Conservation (phyloP, 768 basidiomycete species). For the Boletellus ananas region DNA sequence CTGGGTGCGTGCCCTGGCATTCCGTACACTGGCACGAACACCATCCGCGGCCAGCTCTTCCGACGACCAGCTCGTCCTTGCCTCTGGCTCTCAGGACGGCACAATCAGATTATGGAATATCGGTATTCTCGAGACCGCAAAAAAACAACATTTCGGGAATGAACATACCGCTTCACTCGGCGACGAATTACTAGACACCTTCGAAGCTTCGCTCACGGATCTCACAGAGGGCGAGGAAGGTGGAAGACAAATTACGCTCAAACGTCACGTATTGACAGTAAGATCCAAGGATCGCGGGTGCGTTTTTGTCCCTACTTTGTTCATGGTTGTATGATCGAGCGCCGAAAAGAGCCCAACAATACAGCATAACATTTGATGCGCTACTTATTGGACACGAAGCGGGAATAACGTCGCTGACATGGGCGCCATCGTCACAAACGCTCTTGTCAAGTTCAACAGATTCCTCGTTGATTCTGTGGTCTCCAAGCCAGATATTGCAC, state of each 20-base stretch:
- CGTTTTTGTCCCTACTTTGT: constrained; percentile 21
- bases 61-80: constrained; percentile 59
- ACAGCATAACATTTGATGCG: constrained; percentile 87
- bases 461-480: constrained; percentile 94
- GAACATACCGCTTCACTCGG: constrained; percentile 35
- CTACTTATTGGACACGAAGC: constrained; percentile 96
- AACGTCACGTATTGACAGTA: constrained; percentile 73
- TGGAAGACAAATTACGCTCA: constrained; percentile 83
- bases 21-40: constrained; percentile 43
- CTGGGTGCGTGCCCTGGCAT: constrained; percentile 84
- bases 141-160: constrained; percentile 9
- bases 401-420: constrained; percentile 83
- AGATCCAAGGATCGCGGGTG: constrained; percentile 38
- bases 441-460: constrained; percentile 94
- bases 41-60: constrained; percentile 12
- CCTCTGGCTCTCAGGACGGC: constrained; percentile 93
- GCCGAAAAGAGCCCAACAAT: constrained; percentile 44
- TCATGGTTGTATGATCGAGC: constrained; percentile 10
- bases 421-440: constrained; percentile 58
- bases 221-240: constrained; percentile 73
- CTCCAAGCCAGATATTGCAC: constrained; percentile 55
- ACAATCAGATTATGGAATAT: constrained; percentile 94
- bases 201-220: constrained; percentile 77
- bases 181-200: constrained; percentile 82
- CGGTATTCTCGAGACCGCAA: constrained; percentile 38